phyloP scores from a whole-genome alignment of 495 filamentous ascomycete genomes.

The Neurospora tetraspora region DNA sequence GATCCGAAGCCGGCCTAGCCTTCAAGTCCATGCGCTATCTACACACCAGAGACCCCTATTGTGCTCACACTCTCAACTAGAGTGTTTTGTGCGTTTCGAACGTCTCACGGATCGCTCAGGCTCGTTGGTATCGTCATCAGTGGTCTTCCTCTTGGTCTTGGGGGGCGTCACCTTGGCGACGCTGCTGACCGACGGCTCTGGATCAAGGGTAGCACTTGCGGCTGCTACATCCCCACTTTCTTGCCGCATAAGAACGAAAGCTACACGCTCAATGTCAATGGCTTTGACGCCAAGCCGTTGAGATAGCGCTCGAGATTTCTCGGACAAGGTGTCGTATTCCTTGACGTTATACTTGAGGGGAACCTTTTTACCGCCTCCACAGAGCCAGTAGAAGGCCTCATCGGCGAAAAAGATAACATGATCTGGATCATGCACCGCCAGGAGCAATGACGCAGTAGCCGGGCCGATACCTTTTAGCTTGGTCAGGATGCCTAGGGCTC shows the following conservation, averaged over 20 bases:
- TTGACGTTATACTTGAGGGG: conserved; percentile 53
- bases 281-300: conserved; percentile 44
- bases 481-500: conserved; percentile 40
- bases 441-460: conserved; percentile 62
- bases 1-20: neutral
- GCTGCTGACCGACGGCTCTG: neutral
- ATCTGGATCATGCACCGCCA: conserved; percentile 48
- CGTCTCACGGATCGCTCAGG: conserved; percentile 10
- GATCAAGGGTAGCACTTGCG: conserved; percentile 2
- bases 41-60: neutral
- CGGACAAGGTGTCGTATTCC: conserved; percentile 50
- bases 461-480: conserved; percentile 55
- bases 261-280: conserved; percentile 56
- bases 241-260: conserved; percentile 48
- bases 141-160: conserved; percentile 25
- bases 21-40: neutral
- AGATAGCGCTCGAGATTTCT: conserved; percentile 32
- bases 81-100: conserved; percentile 23
- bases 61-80: neutral
- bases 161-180: conserved; percentile 1
- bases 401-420: conserved; percentile 67
- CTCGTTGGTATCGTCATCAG: conserved; percentile 9
- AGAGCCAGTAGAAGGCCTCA: conserved; percentile 61
- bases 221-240: neutral
- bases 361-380: conserved; percentile 31